These are phyloP conservation scores for Penicillium parvum DNA, from an alignment of 495 filamentous ascomycete species.

Conservation along the genomic window DNA sequence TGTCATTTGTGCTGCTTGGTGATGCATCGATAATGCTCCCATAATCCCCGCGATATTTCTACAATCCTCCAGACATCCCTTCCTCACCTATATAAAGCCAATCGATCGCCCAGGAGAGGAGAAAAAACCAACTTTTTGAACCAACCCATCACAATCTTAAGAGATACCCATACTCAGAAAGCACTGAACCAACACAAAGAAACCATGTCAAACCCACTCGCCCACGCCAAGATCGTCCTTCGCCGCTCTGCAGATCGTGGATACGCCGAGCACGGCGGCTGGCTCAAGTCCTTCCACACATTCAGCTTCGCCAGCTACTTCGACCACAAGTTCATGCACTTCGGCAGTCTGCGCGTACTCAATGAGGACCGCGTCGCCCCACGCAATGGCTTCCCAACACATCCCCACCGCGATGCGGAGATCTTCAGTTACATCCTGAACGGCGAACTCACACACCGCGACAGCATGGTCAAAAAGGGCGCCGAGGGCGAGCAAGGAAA, in stretches of 20 bases:
- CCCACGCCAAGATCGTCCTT: slow-evolving; percentile 58
- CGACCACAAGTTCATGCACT: slow-evolving; percentile 58
- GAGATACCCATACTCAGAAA: neutral
- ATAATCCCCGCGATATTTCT: slow-evolving; percentile 16
- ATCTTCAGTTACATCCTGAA: slow-evolving; percentile 79
- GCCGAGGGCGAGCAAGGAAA: slow-evolving; percentile 47
- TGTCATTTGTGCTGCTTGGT: neutral
- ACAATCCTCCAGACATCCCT: slow-evolving; percentile 6
- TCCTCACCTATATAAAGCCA: slow-evolving; percentile 6
- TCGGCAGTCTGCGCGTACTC: slow-evolving; percentile 69
- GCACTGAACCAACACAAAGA: neutral
- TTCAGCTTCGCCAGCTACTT: slow-evolving; percentile 76
- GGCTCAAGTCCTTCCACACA: slow-evolving; percentile 81
- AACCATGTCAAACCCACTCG: slow-evolving; percentile 53
- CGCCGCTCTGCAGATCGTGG: slow-evolving; percentile 60
- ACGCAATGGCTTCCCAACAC: slow-evolving; percentile 69
- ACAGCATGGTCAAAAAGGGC: slow-evolving; percentile 63
- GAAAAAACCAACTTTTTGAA: neutral
- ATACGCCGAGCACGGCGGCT: slow-evolving; percentile 72
- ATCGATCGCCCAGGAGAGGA: neutral
- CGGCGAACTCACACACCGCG: slow-evolving; percentile 77
- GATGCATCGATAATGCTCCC: slow-evolving; percentile 17
- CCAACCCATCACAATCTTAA: neutral
- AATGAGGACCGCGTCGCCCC: slow-evolving; percentile 76
- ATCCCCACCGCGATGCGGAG: slow-evolving; percentile 75